Evolutionary conservation across 2,329 filamentous ascomycete species (phyloP), one percentile per base, ranked within the genome.

Genomic region (Ceratocystis smalleyi): DNA sequence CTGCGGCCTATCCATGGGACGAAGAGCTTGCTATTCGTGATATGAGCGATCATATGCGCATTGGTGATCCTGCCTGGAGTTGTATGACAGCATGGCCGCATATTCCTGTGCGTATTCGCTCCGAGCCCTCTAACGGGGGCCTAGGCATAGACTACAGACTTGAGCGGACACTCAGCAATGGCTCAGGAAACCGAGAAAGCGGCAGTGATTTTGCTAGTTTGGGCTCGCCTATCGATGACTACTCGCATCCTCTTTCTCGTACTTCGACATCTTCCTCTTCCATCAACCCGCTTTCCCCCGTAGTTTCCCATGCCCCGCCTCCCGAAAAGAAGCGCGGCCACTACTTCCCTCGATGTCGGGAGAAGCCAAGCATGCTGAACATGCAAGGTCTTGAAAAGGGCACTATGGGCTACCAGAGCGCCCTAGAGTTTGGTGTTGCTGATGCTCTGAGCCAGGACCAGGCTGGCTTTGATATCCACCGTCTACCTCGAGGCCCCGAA

Each of bases 331-430:
- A 74, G 66, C 77, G 77, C 64, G 78, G 81, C 65, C 82, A 84
- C 71, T 84, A 83, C 71, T 80, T 81, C 70, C 76, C 82, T 49
- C 77, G 79, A 64, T 83, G 81, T 68, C 77, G 79, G 59, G 84
- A 87, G 70, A 75, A 82, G 24, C 86, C 86, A 49, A 86, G 81
- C 71, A 89, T 88, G 85, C 77, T 88, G 66, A 86, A 83, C 75
- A 84, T 85, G 76, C 83, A 86, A 68, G 86, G 86, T 2, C 73
- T 86, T 40, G 86, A 89, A 71, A 84, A 84, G 71, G 86, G 86
- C 51, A 87, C 84, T 19, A 77, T 88, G 70, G 86, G 86, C 63
- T 88, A 83, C 71, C 79, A 83, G 68, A 83, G 86, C 24, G 86
- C 86, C 6, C 75, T 89, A 43, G 84, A 89, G 71, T 72, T 88